Base-by-base conservation (phyloP, 106 monocot genomes). In the Cymbidium sinense region DNA sequence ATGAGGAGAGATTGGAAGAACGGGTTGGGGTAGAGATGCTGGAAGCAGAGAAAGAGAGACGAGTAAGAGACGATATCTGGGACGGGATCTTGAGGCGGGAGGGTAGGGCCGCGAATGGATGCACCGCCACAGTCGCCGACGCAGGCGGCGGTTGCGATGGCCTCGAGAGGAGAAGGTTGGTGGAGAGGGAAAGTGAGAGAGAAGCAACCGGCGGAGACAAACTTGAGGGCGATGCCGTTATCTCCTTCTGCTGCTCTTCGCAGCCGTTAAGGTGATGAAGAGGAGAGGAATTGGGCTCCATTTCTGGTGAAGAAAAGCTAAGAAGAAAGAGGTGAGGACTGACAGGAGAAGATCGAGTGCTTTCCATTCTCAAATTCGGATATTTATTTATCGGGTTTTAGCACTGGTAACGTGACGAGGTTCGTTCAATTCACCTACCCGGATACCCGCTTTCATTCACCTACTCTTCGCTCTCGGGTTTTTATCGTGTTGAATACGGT, bases 31-130 rank as follows among this genome's bases (percentile, higher is more conserved):
- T 74, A 5, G 86, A 34, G 36, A 76, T 23, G 13, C 25, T 5
- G 44, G 18, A 35, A 71, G 72, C 44, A 33, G 81, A 64, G 30
- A 81, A 25, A 74, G 78, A 72, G 70, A 85, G 47, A 13, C 77
- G 70, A 11, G 82, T 43, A 55, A 83, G 55, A 28, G 86, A 65
- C 39, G 85, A 72, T 85, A 87, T 82, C 50, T 84, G 88, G 25
- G 91, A 80, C 75, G 88, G 89, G 74, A 88, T 88, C 61, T 81
- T 86, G 84, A 90, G 34, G 34, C 81, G 75, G 78, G 93, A 73
- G 34, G 82, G 65, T 77, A 89, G 67, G 34, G 82, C 75, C 74
- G 79, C 82, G 80, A 86, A 73, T 75, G 83, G 73, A 12, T 71
- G 73, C 74, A 79, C 64, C 39, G 72, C 34, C 20, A 78, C 69